A percentile compares a stretch with the other conserved stretches of the same genome.
These are phyloP conservation scores for Fusarium austroafricanum DNA, from an alignment of 2,329 filamentous ascomycete genomes.

Conservation along the genomic window DNA sequence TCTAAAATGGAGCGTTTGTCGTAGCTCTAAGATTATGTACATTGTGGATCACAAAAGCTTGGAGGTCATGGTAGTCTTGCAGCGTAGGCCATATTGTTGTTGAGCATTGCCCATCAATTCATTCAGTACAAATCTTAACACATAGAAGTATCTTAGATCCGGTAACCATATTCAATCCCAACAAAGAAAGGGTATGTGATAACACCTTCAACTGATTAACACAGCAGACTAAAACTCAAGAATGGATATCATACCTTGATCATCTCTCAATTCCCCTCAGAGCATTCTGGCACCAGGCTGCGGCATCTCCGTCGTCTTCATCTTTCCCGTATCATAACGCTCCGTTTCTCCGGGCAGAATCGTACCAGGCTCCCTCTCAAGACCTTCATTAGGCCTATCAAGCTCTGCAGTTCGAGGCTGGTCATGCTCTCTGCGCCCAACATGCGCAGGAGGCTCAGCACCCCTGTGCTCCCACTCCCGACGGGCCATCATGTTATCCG, in stretches of 20 bases:
- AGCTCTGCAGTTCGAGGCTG: neutral
- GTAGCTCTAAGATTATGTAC: too few species aligned
- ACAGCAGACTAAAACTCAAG: fast-evolving
- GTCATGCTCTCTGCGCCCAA: constrained; percentile 1
- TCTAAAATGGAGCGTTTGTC: too few species aligned
- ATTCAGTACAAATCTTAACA: too few species aligned
- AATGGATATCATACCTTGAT: neutral
- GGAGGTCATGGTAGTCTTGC: too few species aligned
- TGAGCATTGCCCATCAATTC: too few species aligned
- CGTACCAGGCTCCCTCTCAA: constrained; percentile 22
- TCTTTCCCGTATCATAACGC: constrained; percentile 15
- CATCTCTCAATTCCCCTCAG: neutral
- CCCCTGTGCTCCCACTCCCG: constrained; percentile 37
- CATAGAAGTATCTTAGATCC: too few species aligned
- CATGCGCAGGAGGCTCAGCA: constrained; percentile 4
- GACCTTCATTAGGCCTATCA: constrained; percentile 13
- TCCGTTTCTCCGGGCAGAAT: constrained; percentile 8
- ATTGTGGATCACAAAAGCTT: too few species aligned
- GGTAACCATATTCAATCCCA: too few species aligned
- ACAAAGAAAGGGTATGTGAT: too few species aligned
- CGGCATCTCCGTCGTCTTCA: neutral
- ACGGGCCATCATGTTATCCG: constrained; percentile 36
- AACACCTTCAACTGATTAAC: neutral
- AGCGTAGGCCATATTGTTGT: too few species aligned
- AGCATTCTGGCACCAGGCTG: neutral